These are phyloP conservation scores for Fusarium transvaalense DNA, from an alignment of 2,329 filamentous ascomycete genomes.

Conservation along the genomic window DNA sequence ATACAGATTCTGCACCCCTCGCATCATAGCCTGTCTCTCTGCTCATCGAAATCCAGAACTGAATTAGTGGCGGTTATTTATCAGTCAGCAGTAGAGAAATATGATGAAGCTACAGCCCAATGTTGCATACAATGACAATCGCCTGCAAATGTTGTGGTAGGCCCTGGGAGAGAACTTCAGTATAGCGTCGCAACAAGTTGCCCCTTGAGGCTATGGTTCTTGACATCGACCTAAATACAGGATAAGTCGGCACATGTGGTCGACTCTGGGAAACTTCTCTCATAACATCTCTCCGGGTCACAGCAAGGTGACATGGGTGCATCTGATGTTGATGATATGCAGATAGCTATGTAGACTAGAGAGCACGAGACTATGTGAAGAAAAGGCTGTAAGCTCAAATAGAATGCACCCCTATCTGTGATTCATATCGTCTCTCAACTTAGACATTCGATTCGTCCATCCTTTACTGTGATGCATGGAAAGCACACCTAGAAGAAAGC, in stretches of 20 bases:
- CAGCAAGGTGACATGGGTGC: neutral
- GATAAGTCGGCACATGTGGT: neutral
- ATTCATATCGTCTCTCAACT: neutral
- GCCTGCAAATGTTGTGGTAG: neutral
- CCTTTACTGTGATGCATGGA: neutral
- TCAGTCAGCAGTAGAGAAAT: neutral
- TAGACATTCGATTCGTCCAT: no score
- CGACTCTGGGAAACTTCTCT: no score
- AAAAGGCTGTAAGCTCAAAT: accelerated
- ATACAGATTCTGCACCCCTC: neutral
- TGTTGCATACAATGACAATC: no score
- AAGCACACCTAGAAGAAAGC: neutral
- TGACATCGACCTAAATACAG: no score
- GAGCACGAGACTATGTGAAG: neutral
- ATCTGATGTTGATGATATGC: neutral
- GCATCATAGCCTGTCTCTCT: neutral
- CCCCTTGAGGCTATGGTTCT: neutral
- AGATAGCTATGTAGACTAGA: neutral
- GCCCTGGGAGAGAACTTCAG: neutral
- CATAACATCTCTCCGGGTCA: neutral
- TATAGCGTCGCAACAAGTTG: neutral
- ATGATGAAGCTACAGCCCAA: neutral
- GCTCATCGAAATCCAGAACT: neutral
- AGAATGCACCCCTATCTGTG: neutral
- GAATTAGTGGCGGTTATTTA: neutral